These are phyloP conservation scores for Ganoderma multipileum DNA, from an alignment of 1,284 basidiomycete species.

Conservation along the genomic window DNA sequence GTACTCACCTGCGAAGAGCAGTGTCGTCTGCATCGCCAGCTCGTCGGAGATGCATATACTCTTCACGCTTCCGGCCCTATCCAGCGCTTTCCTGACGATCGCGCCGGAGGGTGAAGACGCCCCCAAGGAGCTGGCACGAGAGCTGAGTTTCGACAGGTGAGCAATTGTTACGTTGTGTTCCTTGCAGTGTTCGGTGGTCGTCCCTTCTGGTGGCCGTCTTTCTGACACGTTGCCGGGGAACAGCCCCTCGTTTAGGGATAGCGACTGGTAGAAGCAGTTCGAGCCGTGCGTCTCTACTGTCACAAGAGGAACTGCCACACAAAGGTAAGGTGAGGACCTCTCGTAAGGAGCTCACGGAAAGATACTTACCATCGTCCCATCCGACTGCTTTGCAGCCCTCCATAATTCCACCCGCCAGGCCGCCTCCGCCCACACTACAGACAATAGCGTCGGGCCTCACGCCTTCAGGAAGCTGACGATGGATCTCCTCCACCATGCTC, in stretches of 20 bases:
- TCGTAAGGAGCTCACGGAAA: neutral
- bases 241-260: conserved; percentile 57
- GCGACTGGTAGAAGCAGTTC: conserved; percentile 75
- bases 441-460: conserved; percentile 72
- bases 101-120: conserved; percentile 67
- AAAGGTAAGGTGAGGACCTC: neutral
- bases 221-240: conserved; percentile 33
- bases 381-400: conserved; percentile 63
- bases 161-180: conserved; percentile 57
- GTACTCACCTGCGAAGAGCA: conserved; percentile 60
- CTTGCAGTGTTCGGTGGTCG: conserved; percentile 47
- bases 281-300: conserved; percentile 73
- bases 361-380: conserved; percentile 66
- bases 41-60: conserved; percentile 71
- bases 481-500: conserved; percentile 71
- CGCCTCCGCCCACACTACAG: conserved; percentile 79
- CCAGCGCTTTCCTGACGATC: conserved; percentile 67
- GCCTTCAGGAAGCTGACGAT: conserved; percentile 50
- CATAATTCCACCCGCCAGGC: conserved; percentile 73
- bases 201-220: conserved; percentile 29
- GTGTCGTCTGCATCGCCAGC: conserved; percentile 65
- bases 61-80: conserved; percentile 58
- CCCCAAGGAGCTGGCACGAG: conserved; percentile 72
- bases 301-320: conserved; percentile 61
- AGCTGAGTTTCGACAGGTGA: conserved; percentile 61